Conservation (phyloP, 2,329 filamentous ascomycete species). For the Escovopsis sp. region DNA sequence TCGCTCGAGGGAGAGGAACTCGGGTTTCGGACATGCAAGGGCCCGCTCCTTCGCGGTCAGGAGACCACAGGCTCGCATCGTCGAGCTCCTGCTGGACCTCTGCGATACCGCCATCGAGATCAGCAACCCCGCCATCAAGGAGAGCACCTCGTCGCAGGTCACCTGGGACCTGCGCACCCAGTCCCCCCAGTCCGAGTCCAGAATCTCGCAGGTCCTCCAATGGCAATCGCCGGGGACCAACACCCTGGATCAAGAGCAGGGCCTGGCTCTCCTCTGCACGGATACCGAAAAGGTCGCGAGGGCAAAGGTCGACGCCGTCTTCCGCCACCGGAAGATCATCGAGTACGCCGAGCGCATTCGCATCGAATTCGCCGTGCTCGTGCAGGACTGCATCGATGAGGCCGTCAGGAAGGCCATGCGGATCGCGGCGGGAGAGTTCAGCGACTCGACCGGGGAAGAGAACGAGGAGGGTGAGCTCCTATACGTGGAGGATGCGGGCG, state of each 20-base stretch:
- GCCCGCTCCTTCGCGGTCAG: conserved; percentile 83
- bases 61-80: conserved; percentile 78
- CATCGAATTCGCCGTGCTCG: conserved; percentile 79
- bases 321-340: conserved; percentile 80
- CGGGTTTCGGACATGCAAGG: conserved; percentile 64
- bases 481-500: conserved; percentile 10
- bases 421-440: conserved; percentile 72
- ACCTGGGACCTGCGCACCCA: conserved; percentile 76
- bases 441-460: conserved; percentile 55
- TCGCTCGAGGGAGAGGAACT: conserved; percentile 57
- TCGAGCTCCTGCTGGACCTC: conserved; percentile 85
- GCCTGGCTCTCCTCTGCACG: conserved; percentile 70
- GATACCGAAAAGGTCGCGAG: conserved; percentile 78
- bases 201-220: conserved; percentile 84
- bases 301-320: conserved; percentile 83
- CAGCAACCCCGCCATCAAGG: conserved; percentile 85
- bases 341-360: conserved; percentile 95
- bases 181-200: conserved; percentile 88
- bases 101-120: conserved; percentile 95
- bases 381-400: conserved; percentile 90
- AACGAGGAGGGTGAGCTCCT: conserved; percentile 22
- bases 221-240: conserved; percentile 93
- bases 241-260: conserved; percentile 85
- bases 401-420: conserved; percentile 80
- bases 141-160: conserved; percentile 46